A percentile compares a stretch with the other conserved stretches of the same genome.
Conservation (phyloP, 306 rosid genomes). For the Myrica gale region DNA sequence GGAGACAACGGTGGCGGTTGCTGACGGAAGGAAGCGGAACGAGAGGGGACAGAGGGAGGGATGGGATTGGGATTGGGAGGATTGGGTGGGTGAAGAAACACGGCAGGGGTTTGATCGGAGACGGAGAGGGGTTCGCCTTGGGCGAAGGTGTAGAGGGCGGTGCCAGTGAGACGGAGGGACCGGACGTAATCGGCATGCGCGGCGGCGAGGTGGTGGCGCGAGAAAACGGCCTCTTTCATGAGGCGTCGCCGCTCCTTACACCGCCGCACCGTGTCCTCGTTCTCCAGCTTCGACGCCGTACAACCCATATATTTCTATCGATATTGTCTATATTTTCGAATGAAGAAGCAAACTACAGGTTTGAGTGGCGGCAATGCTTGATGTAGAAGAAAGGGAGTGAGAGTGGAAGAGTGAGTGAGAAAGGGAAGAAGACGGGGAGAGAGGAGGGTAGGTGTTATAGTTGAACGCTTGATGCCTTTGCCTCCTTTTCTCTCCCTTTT, state of each 20-base stretch:
- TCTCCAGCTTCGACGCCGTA: slow-evolving; percentile 79
- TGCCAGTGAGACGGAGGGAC: slow-evolving; percentile 82
- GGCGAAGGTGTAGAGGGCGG: slow-evolving; percentile 71
- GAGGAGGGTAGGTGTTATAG: neutral
- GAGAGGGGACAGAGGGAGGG: slow-evolving; percentile 50
- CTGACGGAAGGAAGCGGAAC: neutral
- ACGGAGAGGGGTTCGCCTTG: slow-evolving; percentile 70
- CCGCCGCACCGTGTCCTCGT: slow-evolving; percentile 89
- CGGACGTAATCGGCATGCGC: slow-evolving; percentile 96
- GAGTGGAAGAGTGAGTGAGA: neutral
- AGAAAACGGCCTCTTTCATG: slow-evolving; percentile 74
- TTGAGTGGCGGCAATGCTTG: neutral
- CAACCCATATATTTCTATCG: slow-evolving; percentile 59
- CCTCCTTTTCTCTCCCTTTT: neutral
- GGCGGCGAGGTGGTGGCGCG: slow-evolving; percentile 92
- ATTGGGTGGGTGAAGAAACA: slow-evolving; percentile 54
- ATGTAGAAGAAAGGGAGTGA: neutral
- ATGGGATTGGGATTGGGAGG: slow-evolving; percentile 36
- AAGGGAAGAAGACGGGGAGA: neutral
- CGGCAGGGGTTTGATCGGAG: slow-evolving; percentile 80
- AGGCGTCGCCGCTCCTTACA: slow-evolving; percentile 96
- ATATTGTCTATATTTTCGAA: too few relatives aligned
- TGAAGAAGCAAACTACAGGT: neutral
- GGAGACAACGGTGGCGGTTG: slow-evolving; percentile 43
- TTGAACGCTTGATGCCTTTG: neutral